Percentiles rank a stretch among this genome's conserved stretches.
Evolutionary conservation across 768 basidiomycete genomes (phyloP).

Genomic region (Mycena floridula): DNA sequence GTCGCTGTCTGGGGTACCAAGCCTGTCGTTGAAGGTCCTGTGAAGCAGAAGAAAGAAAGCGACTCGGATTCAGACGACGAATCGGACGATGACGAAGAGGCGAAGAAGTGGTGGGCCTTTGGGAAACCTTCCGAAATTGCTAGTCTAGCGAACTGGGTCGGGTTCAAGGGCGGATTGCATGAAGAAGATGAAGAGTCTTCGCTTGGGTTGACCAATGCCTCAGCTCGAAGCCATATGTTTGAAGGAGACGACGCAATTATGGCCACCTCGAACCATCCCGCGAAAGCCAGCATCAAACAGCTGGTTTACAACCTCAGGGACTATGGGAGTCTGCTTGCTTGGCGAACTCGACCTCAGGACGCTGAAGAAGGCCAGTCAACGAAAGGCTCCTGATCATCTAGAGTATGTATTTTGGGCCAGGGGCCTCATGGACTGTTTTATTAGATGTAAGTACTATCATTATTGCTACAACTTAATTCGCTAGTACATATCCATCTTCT

Average conservation of each 20-base stretch:
- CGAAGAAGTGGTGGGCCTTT: slow-evolving; percentile 74
- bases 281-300: neutral
- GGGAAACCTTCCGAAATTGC: slow-evolving; percentile 57
- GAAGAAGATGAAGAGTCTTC: neutral
- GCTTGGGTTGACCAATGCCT: neutral
- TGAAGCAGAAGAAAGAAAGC: slow-evolving; percentile 15
- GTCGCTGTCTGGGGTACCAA: slow-evolving; percentile 67
- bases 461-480: no score
- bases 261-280: neutral
- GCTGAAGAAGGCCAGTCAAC: no score
- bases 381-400: no score
- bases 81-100: slow-evolving; percentile 30
- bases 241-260: neutral
- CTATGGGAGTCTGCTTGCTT: neutral
- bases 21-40: slow-evolving; percentile 25
- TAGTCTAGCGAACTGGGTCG: slow-evolving; percentile 62
- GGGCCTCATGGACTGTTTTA: no score
- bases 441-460: no score
- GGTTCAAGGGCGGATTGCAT: slow-evolving; percentile 20
- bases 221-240: neutral
- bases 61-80: slow-evolving; percentile 21
- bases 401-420: no score
- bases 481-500: no score
- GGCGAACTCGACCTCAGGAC: neutral
- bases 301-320: neutral